Conservation (phyloP, 257 asterid genomes). For the Solanum bulbocastanum region DNA sequence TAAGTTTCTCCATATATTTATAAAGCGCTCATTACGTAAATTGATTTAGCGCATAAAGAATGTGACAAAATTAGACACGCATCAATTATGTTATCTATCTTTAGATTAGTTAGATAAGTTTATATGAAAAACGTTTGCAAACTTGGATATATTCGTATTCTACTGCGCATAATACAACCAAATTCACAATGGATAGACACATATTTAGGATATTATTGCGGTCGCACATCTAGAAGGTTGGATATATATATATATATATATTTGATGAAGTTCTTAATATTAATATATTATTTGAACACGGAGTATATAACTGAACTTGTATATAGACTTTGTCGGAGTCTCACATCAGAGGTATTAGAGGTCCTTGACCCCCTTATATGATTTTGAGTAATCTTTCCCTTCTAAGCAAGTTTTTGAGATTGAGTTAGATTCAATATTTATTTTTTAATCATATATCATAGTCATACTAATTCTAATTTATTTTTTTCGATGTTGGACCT, state of each 20-base stretch:
- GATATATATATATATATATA: too few relatives aligned
- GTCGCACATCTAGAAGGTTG: background rate
- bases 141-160: background rate
- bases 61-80: background rate
- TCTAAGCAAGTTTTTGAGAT: rapidly evolving
- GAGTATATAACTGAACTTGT: too few relatives aligned
- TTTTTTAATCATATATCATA: too few relatives aligned
- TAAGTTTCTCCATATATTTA: too few relatives aligned
- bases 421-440: too few relatives aligned
- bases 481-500: too few relatives aligned
- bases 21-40: background rate
- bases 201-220: background rate
- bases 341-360: too few relatives aligned
- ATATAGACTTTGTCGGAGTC: background rate
- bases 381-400: too few relatives aligned
- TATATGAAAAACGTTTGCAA: background rate
- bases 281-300: too few relatives aligned
- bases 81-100: background rate
- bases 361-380: too few relatives aligned
- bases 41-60: background rate
- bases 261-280: too few relatives aligned
- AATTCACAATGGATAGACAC: background rate
- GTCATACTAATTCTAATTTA: too few relatives aligned
- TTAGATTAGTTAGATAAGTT: background rate
- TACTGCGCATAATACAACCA: background rate